Percentiles rank a stretch among this genome's conserved stretches.
Evolutionary conservation across 2,329 filamentous ascomycete species (phyloP).

Genomic region (Hymenoscyphus infarciens): DNA sequence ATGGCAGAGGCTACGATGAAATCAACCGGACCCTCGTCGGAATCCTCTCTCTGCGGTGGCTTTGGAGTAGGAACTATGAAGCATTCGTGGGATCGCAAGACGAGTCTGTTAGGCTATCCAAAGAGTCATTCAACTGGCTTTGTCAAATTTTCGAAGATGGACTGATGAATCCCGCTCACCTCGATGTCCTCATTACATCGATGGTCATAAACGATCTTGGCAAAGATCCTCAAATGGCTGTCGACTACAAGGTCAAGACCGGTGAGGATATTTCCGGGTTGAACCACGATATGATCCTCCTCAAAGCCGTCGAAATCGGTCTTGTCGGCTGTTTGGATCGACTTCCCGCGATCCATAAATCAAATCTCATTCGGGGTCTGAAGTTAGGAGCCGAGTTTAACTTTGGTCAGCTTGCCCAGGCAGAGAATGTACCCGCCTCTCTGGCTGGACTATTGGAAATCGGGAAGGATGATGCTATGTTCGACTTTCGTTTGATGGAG

Average conservation of each 20-base stretch:
- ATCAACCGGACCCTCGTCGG: not conserved
- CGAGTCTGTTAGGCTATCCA: not conserved
- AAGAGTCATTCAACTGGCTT: not conserved
- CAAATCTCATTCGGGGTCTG: not conserved
- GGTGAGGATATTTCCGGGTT: not conserved
- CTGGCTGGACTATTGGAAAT: not conserved
- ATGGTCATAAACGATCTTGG: not conserved
- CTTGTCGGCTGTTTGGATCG: not conserved
- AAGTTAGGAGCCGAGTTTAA: not conserved
- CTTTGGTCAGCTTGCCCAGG: not conserved
- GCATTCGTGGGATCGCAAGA: not conserved
- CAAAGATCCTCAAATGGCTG: not conserved
- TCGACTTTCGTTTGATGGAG: not conserved
- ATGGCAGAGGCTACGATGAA: not conserved
- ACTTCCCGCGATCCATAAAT: not conserved
- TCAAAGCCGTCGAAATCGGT: not conserved
- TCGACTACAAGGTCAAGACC: not conserved
- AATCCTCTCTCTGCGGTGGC: not conserved
- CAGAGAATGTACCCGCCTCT: not conserved
- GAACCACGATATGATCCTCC: not conserved
- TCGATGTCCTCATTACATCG: not conserved
- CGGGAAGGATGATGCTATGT: not conserved
- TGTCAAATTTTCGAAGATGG: not conserved
- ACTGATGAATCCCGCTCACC: not conserved
- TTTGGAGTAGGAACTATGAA: not conserved